Evolutionary conservation across 345 rosid genomes (phyloP).

Genomic region (Eucalyptus tenuipes): DNA sequence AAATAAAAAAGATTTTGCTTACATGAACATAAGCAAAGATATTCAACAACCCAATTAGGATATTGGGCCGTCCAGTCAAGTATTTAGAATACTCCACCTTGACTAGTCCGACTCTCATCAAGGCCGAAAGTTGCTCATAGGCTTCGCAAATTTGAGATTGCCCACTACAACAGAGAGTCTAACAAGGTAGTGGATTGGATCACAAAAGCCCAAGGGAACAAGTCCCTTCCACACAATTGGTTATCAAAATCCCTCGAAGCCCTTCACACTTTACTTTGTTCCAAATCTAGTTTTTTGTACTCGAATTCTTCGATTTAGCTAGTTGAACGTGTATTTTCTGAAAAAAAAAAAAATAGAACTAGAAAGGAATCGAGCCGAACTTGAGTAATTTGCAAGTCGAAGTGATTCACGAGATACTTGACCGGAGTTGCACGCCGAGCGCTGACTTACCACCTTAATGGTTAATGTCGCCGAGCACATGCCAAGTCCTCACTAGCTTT

Average conservation of each 20-base stretch:
- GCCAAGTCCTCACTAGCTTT: neutral
- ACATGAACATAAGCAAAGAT: neutral
- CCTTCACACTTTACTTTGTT: neutral
- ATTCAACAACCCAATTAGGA: neutral
- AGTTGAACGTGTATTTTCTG: neutral
- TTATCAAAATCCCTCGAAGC: neutral
- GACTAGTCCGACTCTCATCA: neutral
- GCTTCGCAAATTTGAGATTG: neutral
- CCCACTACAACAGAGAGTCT: neutral
- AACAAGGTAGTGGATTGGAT: neutral
- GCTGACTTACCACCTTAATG: neutral
- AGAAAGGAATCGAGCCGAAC: neutral
- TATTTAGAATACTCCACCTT: neutral
- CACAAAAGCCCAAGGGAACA: neutral
- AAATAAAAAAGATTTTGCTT: neutral
- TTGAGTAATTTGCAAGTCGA: neutral
- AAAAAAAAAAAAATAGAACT: neutral
- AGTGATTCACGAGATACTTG: neutral
- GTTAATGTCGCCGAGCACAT: neutral
- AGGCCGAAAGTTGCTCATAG: neutral
- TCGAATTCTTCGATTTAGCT: neutral
- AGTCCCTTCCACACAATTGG: neutral
- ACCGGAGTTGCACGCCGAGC: neutral
- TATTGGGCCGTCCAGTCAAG: neutral
- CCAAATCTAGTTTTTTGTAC: neutral